Conservation (phyloP, 2,329 filamentous ascomycete species). For the Aspergillus flavus region DNA sequence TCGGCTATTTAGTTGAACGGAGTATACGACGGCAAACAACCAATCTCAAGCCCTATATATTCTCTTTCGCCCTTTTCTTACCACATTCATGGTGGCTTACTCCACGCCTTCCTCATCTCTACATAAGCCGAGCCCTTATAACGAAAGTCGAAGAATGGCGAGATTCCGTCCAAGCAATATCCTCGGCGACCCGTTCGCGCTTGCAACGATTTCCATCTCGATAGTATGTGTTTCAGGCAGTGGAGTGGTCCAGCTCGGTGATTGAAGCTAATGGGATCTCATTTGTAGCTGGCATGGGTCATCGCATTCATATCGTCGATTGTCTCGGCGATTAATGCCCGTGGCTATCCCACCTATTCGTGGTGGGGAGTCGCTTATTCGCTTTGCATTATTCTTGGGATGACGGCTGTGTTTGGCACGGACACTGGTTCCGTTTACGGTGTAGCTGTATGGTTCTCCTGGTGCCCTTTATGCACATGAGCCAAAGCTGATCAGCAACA, state of each 20-base stretch:
- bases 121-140: conserved; percentile 24
- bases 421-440: conserved; percentile 86
- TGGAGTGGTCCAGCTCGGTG: background rate
- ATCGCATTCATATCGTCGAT: conserved; percentile 88
- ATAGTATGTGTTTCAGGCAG: conserved; percentile 63
- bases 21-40: conserved; percentile 10
- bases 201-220: conserved; percentile 90
- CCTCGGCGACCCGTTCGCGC: conserved; percentile 91
- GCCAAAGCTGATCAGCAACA: conserved; percentile 40
- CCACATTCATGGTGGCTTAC: conserved; percentile 29
- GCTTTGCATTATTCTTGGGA: conserved; percentile 77
- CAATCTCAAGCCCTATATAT: conserved; percentile 10
- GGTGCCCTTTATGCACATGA: background rate
- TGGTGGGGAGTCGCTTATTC: conserved; percentile 93
- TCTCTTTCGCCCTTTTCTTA: conserved; percentile 9
- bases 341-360: conserved; percentile 75
- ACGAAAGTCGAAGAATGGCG: conserved; percentile 41
- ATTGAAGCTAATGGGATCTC: conserved; percentile 10
- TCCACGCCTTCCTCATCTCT: conserved; percentile 24
- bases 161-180: conserved; percentile 82
- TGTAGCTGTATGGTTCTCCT: conserved; percentile 65
- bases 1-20: background rate
- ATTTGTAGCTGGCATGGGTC: conserved; percentile 81
- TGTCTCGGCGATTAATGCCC: conserved; percentile 61
- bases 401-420: conserved; percentile 80